Evolutionary conservation across 306 rosid genomes (phyloP), one percentile per base, ranked within the genome.

Genomic region (Lotus japonicus): DNA sequence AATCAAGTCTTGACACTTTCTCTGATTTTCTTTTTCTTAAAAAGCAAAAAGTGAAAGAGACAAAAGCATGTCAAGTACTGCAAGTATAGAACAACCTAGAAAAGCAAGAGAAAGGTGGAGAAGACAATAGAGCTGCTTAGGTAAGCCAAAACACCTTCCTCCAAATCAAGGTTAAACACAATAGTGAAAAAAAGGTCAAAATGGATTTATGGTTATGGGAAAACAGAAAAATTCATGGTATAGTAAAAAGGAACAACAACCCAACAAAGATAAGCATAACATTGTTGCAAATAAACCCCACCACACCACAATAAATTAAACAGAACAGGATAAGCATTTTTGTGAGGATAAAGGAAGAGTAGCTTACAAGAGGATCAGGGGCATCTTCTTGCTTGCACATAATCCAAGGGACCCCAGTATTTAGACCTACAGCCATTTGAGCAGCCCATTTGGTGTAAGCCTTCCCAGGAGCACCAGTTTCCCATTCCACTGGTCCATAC

Each of bases 371-470:
- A 12, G 98, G 98, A 81, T 89, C 91, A 26, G 98, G 98, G 26
- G 92, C 96, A 78, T 92, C 88, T 9, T 68, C 78, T 84, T 92
- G 78, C 84, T 92, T 92, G 80, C 98, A 92, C 96, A 92, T 92
- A 28, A 92, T 79, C 98, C 98, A 92, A 5, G 98, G 98, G 13
- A 92, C 98, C 21, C 95, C 98, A 3, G 96, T 87, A 6, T 55
- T 69, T 46, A 76, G 53, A 43, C 82, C 88, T 2, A 85, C 91
- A 19, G 98, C 98, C 96, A 92, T 85, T 75, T 84, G 82, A 71
- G 96, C 87, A 13, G 90, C 90, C 98, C 98, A 92, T 63, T 70
- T 82, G 64, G 92, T 84, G 64, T 92, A 92, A 53, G 90, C 70
- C 51, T 74, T 71, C 55, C 98, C 98, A 12, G 90, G 84, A 33